These are phyloP conservation scores for Pleurotus eryngii DNA, from an alignment of 768 basidiomycete species.

Conservation along the genomic window DNA sequence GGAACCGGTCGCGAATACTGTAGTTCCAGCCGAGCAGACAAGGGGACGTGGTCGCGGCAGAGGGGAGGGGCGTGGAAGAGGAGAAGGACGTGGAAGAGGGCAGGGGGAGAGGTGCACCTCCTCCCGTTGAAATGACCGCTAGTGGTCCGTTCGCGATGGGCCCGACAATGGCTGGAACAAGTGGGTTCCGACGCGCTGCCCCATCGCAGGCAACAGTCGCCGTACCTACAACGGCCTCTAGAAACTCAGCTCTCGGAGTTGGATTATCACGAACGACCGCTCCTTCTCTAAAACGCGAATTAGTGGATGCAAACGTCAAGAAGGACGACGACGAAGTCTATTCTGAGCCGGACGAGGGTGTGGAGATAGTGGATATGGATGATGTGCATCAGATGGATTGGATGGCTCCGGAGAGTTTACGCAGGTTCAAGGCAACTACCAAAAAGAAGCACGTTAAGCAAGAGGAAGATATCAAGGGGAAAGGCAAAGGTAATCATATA, in stretches of 20 bases:
- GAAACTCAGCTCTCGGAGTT: slow-evolving; percentile 37
- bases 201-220: slow-evolving; percentile 46
- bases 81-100: slow-evolving; percentile 51
- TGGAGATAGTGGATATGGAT: slow-evolving; percentile 84
- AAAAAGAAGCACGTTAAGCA: slow-evolving; percentile 41
- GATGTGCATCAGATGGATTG: slow-evolving; percentile 77
- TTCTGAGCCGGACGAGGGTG: slow-evolving; percentile 85
- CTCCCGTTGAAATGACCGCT: slow-evolving; percentile 72
- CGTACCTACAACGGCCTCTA: not conserved
- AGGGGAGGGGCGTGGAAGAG: slow-evolving; percentile 29
- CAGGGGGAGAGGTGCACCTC: slow-evolving; percentile 49
- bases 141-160: slow-evolving; percentile 89
- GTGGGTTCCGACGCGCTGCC: slow-evolving; percentile 44
- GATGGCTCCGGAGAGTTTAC: slow-evolving; percentile 81
- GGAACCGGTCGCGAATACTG: slow-evolving; percentile 42
- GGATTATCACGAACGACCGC: slow-evolving; percentile 48
- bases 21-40: slow-evolving; percentile 26
- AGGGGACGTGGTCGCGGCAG: slow-evolving; percentile 44
- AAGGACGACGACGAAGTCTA: slow-evolving; percentile 62
- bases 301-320: slow-evolving; percentile 23
- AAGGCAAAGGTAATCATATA: slow-evolving; percentile 28
- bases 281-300: slow-evolving; percentile 47
- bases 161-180: slow-evolving; percentile 63
- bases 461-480: slow-evolving; percentile 31
- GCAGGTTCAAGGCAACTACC: slow-evolving; percentile 36